A percentile compares a stretch with the other conserved stretches of the same genome.
phyloP scores from a whole-genome alignment of 148 eudicot species.

The Spergularia marina region DNA sequence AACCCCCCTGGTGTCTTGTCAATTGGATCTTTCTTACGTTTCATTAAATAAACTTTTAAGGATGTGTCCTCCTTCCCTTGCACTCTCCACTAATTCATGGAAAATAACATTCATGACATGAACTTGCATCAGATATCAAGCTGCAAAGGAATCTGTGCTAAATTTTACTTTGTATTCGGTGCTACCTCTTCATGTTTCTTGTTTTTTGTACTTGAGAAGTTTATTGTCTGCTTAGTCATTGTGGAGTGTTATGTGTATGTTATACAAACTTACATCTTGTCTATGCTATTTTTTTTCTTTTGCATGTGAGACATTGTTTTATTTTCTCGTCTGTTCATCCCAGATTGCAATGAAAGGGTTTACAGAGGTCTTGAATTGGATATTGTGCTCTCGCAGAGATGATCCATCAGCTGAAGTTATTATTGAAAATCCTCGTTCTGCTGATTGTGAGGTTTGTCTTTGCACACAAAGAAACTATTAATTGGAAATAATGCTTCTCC shows the following conservation, averaged over 20 bases:
- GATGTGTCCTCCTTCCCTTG: background rate
- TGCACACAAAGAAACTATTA: background rate
- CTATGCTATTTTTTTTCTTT: background rate
- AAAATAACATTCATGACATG: background rate
- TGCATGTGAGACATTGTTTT: background rate
- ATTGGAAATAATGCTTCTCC: background rate
- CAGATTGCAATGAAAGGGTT: conserved; percentile 89
- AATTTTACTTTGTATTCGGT: too few species aligned
- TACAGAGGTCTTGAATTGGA: conserved; percentile 87
- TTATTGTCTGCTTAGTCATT: background rate
- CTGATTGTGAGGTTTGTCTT: conserved; percentile 91
- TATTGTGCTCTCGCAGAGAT: conserved; percentile 81
- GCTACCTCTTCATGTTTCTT: too few species aligned
- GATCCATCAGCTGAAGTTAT: conserved; percentile 70
- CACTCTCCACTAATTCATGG: background rate
- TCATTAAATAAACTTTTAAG: too few species aligned
- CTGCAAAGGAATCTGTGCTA: background rate
- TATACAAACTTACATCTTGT: background rate
- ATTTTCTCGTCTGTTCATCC: background rate
- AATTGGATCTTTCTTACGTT: too few species aligned
- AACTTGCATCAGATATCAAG: background rate
- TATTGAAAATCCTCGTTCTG: conserved; percentile 83
- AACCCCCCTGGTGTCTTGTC: too few species aligned
- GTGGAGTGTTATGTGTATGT: background rate
- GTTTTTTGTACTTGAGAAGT: background rate